A percentile compares a stretch with the other conserved stretches of the same genome.
phyloP scores from a whole-genome alignment of 495 filamentous ascomycete genomes.

The Pseudotulostoma volvatum region DNA sequence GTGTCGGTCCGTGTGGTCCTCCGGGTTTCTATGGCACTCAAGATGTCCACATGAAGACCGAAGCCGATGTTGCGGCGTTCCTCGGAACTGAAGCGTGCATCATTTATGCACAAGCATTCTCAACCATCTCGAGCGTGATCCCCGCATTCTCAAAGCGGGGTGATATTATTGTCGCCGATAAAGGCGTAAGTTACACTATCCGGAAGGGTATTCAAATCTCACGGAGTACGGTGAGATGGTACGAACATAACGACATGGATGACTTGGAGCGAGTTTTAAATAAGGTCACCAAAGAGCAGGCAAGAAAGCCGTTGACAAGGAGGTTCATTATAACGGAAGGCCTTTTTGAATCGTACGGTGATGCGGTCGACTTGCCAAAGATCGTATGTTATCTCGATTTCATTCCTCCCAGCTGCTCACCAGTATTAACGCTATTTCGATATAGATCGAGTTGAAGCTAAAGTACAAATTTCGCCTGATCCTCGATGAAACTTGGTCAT shows the following conservation, averaged over 20 bases:
- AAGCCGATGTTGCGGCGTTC: constrained; percentile 82
- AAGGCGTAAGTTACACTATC: constrained; percentile 83
- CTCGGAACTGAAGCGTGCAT: constrained; percentile 78
- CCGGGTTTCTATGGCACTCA: constrained; percentile 97
- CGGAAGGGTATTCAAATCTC: constrained; percentile 89
- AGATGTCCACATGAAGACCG: constrained; percentile 94
- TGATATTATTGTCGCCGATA: constrained; percentile 96
- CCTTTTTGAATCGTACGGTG: constrained; percentile 79
- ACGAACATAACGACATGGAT: constrained; percentile 90
- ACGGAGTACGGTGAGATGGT: constrained; percentile 79
- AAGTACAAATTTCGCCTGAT: constrained; percentile 96
- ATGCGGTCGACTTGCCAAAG: constrained; percentile 68
- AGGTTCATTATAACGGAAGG: constrained; percentile 95
- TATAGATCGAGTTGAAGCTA: constrained; percentile 71
- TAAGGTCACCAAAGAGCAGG: constrained; percentile 74
- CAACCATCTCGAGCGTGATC: constrained; percentile 84
- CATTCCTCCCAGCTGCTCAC: not conserved
- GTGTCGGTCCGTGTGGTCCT: constrained; percentile 89
- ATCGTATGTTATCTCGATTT: constrained; percentile 39
- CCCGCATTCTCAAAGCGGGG: constrained; percentile 93
- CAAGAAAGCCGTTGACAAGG: constrained; percentile 72
- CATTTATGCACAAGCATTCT: constrained; percentile 88
- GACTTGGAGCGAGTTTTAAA: constrained; percentile 77
- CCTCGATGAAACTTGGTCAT: constrained; percentile 93
- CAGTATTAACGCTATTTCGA: not conserved